Percentiles rank a stretch among this genome's conserved stretches.
Conservation (phyloP, 2,329 filamentous ascomycete genomes). For the Cordyceps farinosa region DNA sequence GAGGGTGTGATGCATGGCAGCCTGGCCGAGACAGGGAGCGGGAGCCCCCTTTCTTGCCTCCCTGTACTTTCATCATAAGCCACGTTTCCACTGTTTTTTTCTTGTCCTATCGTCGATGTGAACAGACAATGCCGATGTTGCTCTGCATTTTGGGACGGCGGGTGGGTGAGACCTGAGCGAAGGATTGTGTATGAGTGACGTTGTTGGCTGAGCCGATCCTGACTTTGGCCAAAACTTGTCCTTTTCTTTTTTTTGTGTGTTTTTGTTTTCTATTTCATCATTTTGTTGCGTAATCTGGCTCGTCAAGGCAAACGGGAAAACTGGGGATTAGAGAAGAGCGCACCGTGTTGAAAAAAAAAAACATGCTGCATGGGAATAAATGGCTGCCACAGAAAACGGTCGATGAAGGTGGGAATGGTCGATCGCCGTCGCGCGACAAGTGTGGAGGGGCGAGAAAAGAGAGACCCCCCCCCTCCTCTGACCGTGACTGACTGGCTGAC, state of each 20-base stretch:
- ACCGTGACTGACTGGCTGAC: neutral
- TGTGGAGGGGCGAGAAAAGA: neutral
- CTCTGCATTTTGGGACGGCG: neutral
- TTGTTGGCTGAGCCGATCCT: neutral
- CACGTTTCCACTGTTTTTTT: neutral
- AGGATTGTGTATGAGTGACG: neutral
- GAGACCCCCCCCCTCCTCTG: neutral
- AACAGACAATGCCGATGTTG: neutral
- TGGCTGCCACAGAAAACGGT: neutral
- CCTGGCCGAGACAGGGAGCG: neutral
- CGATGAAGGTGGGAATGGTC: conserved; percentile 16
- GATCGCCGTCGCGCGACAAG: conserved; percentile 8
- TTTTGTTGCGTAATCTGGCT: neutral
- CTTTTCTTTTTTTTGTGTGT: neutral
- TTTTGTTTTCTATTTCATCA: neutral
- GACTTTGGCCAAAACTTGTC: neutral
- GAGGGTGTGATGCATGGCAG: neutral
- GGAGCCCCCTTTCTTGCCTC: neutral
- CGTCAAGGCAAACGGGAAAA: neutral
- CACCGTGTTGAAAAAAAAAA: no score
- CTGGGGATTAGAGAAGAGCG: neutral
- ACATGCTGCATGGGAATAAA: no score
- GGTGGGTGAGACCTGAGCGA: neutral
- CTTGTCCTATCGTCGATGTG: neutral
- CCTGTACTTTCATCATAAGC: neutral